Evolutionary conservation across 306 rosid genomes (phyloP).

Genomic region (Aeschynomene evenia): DNA sequence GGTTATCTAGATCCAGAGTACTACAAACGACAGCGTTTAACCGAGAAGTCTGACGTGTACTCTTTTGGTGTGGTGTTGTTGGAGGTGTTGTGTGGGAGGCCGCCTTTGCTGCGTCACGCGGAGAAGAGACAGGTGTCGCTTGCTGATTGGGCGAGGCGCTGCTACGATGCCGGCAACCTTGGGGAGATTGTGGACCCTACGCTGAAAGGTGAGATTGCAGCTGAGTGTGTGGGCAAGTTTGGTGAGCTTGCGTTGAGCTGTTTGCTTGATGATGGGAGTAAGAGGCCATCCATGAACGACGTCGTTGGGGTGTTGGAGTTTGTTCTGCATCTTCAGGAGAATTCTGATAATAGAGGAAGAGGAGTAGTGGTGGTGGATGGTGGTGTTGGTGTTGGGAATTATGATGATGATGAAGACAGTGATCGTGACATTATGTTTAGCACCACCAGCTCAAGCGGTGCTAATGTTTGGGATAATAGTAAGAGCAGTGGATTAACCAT

Average conservation of each 20-base stretch:
- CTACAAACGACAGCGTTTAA: no score
- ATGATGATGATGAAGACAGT: not conserved
- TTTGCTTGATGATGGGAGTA: constrained; percentile 18
- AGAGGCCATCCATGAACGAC: constrained; percentile 12
- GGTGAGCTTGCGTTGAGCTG: not conserved
- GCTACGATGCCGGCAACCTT: not conserved
- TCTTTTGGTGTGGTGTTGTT: constrained; percentile 18
- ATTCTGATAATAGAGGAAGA: no score
- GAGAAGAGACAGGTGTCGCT: constrained; percentile 10
- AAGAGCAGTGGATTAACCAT: not conserved
- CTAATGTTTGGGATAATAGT: not conserved
- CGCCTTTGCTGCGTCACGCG: not conserved
- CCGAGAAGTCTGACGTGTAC: constrained; percentile 18
- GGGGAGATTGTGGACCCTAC: not conserved
- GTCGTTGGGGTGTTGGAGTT: constrained; percentile 7
- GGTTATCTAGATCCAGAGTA: not conserved
- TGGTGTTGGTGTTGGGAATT: not conserved
- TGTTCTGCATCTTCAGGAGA: constrained; percentile 9
- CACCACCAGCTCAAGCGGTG: not conserved
- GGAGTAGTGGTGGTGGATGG: not conserved
- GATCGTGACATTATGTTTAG: no score
- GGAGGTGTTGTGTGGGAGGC: not conserved
- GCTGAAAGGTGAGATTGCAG: not conserved
- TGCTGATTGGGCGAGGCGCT: not conserved
- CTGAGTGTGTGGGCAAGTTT: not conserved